Percentiles rank a stretch among this genome's conserved stretches.
These are phyloP conservation scores for Centrapalus pauciflorus DNA, from an alignment of 129 eudicot species.

Conservation along the genomic window DNA sequence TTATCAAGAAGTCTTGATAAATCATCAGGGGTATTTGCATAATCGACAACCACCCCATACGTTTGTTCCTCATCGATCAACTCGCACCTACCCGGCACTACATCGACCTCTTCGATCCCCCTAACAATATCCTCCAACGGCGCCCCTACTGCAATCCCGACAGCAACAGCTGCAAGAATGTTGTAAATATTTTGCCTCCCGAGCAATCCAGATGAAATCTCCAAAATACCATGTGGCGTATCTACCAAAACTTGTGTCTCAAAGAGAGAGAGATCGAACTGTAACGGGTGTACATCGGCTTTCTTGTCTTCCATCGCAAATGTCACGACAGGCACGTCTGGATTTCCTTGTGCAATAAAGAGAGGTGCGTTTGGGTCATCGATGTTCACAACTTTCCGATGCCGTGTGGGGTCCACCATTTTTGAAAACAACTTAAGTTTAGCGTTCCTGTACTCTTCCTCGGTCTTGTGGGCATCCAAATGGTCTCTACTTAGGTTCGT, in stretches of 20 bases:
- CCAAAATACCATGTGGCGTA: constrained; percentile 92
- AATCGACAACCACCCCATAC: constrained; percentile 90
- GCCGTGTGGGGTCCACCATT: constrained; percentile 92
- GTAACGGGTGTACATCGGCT: constrained; percentile 87
- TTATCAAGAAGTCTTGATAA: constrained; percentile 89
- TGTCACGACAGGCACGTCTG: constrained; percentile 85
- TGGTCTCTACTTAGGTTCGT: constrained; percentile 62
- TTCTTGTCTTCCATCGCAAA: constrained; percentile 80
- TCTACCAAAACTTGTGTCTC: constrained; percentile 97
- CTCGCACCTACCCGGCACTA: constrained; percentile 96
- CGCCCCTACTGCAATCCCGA: constrained; percentile 96
- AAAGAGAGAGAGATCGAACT: constrained; percentile 83
- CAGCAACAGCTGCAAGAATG: constrained; percentile 91
- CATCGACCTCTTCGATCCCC: constrained; percentile 99
- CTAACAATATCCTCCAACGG: constrained; percentile 95
- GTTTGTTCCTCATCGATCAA: constrained; percentile 98
- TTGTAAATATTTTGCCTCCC: constrained; percentile 89
- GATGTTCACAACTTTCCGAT: constrained; percentile 83
- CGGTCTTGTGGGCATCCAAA: constrained; percentile 52
- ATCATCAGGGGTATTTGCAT: constrained; percentile 85
- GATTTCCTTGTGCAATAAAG: constrained; percentile 76
- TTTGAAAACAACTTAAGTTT: constrained; percentile 60
- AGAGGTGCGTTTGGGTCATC: constrained; percentile 81
- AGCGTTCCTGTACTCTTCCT: constrained; percentile 65
- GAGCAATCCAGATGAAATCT: constrained; percentile 88